phyloP scores from a whole-genome alignment of 768 basidiomycete genomes.

The Macrocybe gigantea region DNA sequence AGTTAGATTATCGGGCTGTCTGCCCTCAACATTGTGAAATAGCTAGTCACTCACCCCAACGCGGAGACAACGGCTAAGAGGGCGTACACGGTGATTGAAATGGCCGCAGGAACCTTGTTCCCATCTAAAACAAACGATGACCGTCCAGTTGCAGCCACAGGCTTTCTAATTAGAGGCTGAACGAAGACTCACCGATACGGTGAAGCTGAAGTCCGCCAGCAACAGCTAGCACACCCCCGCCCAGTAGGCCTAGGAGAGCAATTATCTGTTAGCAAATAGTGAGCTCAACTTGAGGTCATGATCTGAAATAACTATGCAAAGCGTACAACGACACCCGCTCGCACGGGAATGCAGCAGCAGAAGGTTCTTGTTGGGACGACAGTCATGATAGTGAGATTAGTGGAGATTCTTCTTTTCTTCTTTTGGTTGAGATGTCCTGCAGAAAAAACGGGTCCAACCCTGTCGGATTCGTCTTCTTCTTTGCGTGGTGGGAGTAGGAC shows the following conservation, averaged over 20 bases:
- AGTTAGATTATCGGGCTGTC: neutral
- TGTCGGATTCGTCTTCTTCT: slow-evolving; percentile 6
- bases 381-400: slow-evolving; percentile 18
- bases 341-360: slow-evolving; percentile 45
- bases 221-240: slow-evolving; percentile 34
- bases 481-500: slow-evolving; percentile 31
- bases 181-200: slow-evolving; percentile 5
- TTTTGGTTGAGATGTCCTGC: slow-evolving; percentile 2
- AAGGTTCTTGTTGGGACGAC: slow-evolving; percentile 36
- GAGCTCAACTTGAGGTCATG: neutral
- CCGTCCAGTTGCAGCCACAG: neutral
- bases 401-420: slow-evolving; percentile 4
- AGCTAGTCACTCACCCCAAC: slow-evolving; percentile 29
- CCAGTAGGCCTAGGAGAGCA: slow-evolving; percentile 36
- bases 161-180: neutral
- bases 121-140: slow-evolving; percentile 16
- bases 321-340: slow-evolving; percentile 42
- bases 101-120: slow-evolving; percentile 32
- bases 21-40: neutral
- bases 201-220: slow-evolving; percentile 16
- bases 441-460: slow-evolving; percentile 12
- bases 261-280: slow-evolving; percentile 24
- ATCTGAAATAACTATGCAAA: neutral
- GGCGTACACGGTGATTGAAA: slow-evolving; percentile 35
- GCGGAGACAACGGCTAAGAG: slow-evolving; percentile 37